Conservation (phyloP, 345 rosid genomes). For the Combretum micranthum region DNA sequence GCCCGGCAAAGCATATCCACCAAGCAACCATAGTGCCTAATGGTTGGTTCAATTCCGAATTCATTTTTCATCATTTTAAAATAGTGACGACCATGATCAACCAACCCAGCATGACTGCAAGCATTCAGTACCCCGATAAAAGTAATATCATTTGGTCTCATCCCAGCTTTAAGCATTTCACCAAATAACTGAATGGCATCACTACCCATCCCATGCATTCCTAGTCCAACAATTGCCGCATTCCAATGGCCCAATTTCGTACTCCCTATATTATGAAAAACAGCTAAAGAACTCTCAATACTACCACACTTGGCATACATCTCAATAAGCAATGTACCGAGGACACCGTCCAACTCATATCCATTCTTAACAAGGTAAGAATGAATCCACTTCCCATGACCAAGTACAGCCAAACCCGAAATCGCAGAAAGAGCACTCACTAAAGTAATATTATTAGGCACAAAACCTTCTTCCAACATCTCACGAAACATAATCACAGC, state of each 20-base stretch:
- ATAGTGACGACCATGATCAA: constrained; percentile 41
- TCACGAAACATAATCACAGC: constrained; percentile 27
- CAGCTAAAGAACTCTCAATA: constrained; percentile 35
- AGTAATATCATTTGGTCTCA: constrained; percentile 46
- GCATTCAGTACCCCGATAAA: constrained; percentile 68
- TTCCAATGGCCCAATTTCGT: constrained; percentile 69
- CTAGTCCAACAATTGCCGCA: constrained; percentile 59
- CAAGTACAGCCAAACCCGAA: constrained; percentile 44
- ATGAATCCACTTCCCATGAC: constrained; percentile 50
- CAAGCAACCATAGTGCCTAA: constrained; percentile 66
- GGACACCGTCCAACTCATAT: constrained; percentile 31
- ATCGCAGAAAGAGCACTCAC: constrained; percentile 45
- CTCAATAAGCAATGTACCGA: constrained; percentile 49
- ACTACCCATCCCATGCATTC: constrained; percentile 53
- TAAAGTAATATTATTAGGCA: constrained; percentile 43
- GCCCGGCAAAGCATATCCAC: constrained; percentile 51
- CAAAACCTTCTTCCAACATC: constrained; percentile 24
- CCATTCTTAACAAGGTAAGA: constrained; percentile 42
- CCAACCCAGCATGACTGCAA: constrained; percentile 66
- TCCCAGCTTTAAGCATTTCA: constrained; percentile 32
- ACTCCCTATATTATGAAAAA: constrained; percentile 25
- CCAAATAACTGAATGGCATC: constrained; percentile 38
- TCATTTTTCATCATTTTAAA: constrained; percentile 47
- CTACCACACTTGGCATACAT: constrained; percentile 72
- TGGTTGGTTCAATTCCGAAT: constrained; percentile 36